Base-by-base conservation (phyloP, 176 grass and related monocot genomes). In the Oryza officinalis region DNA sequence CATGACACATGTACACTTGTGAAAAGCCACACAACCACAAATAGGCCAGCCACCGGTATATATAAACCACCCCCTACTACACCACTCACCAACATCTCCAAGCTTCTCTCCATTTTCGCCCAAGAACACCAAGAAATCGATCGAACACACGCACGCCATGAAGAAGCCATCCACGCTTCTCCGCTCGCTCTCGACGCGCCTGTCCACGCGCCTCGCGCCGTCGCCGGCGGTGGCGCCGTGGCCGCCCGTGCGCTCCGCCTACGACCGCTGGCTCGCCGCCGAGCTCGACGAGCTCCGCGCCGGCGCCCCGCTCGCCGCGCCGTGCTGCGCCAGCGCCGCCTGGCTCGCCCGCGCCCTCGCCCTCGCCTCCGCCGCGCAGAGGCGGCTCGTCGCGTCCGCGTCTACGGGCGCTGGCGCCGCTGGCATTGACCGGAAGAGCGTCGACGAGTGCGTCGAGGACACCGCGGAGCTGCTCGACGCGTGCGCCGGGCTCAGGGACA, bases 241-340 rank as follows among this genome's bases (percentile, higher is more conserved):
- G 95, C 92, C 95, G 6, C 95, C 92, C 4, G 84, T 91, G 22
- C 88, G 90, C 14, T 84, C 92, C 0, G 81, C 84, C 35, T 93
- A 94, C 81, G 95, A 94, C 90, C 92, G 86, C 33, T 97, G 95
- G 92, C 84, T 97, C 28, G 79, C 87, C 18, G 77, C 90, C 22
- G 95, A 94, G 86, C 85, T 97, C 73, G 84, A 94, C 35, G 88
- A 89, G 65, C 92, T 97, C 79, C 92, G 88, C 15, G 40, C 85
- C 30, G 37, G 63, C 32, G 33, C 33, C 63, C 82, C 89, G 20
- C 27, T 70, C 28, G 40, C 76, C 12, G 17, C 17, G 17, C 78
- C 85, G 9, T 93, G 41, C 84, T 88, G 43, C 43, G 43, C 86
- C 7, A 84, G 59, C 74, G 88, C 86, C 18, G 65, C 87, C 3